Evolutionary conservation across 2,329 filamentous ascomycete species (phyloP), one percentile per base, ranked within the genome.

Genomic region (Bisporella sp.): DNA sequence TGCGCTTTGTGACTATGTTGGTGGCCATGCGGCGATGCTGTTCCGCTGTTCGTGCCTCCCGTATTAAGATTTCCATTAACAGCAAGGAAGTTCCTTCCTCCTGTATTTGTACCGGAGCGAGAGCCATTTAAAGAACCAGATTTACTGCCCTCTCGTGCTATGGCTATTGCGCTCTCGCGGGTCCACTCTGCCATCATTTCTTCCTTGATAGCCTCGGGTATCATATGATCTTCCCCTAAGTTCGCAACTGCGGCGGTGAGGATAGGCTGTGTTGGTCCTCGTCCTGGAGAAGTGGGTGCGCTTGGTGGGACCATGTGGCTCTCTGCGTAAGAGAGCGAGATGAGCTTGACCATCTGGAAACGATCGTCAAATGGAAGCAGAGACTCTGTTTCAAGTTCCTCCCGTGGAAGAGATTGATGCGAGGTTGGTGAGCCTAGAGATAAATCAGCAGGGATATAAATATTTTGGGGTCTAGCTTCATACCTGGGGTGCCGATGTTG

Each of bases 131-230:
- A 71, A 4, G 89, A 95, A 9, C 80, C 79, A 0, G 87, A 81
- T 59, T 84, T 87, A 59, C 83, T 83, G 46, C 75, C 79, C 49
- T 87, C 81, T 52, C 86, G 81, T 45, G 88, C 76, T 37, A 79
- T 75, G 8, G 83, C 78, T 47, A 93, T 71, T 32, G 86, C 87
- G 11, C 74, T 70, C 28, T 95, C 90, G 62, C 84, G 83, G 39
- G 82, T 85, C 92, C 92, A 96, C 45, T 87, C 80, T 21, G 79
- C 73, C 51, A 89, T 71, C 78, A 96, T 87, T 57, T 88, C 79
- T 54, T 93, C 87, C 57, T 78, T 82, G 58, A 89, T 79, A 31
- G 73, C 75, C 12, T 72, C 66, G 0, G 89, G 86, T 2, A 96
- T 71, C 51, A 84, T 76, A n/a, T 70, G 67, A 35, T 75, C 72